Conservation (phyloP, 1,284 basidiomycete genomes). For the Sanguinoderma infundibulare region DNA sequence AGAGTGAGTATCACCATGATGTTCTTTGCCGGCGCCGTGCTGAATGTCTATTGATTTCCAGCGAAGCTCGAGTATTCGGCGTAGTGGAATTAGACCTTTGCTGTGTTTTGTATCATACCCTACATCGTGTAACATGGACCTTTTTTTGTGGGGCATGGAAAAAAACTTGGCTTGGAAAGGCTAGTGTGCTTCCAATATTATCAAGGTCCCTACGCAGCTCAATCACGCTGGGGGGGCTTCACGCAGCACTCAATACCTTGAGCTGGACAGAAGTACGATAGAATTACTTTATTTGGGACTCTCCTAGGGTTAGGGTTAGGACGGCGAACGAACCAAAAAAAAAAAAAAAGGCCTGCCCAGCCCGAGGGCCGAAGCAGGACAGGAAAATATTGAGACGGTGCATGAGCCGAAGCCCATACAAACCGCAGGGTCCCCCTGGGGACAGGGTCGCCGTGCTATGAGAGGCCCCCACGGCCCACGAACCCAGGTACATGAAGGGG, state of each 20-base stretch:
- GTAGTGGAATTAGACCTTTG: conserved; percentile 25
- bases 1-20: conserved; percentile 59
- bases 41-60: conserved; percentile 32
- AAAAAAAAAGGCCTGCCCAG: conserved; percentile 40
- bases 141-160: not conserved
- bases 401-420: conserved; percentile 71
- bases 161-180: not conserved
- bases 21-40: not conserved
- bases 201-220: too few relatives aligned
- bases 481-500: conserved; percentile 45
- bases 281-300: conserved; percentile 5
- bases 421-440: conserved; percentile 49
- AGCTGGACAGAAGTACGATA: conserved; percentile 1
- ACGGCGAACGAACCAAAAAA: conserved; percentile 30
- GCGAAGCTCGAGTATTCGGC: conserved; percentile 66
- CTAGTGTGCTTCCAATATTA: not conserved
- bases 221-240: too few relatives aligned
- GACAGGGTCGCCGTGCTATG: conserved; percentile 79
- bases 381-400: conserved; percentile 75
- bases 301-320: conserved; percentile 39
- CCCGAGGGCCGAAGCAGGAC: conserved; percentile 57
- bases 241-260: not conserved
- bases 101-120: conserved; percentile 17
- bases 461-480: conserved; percentile 50
- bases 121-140: conserved; percentile 16